Evolutionary conservation across 192 early-diverging fungal species (phyloP).

Genomic region (Phlyctochytrium planicorne): DNA sequence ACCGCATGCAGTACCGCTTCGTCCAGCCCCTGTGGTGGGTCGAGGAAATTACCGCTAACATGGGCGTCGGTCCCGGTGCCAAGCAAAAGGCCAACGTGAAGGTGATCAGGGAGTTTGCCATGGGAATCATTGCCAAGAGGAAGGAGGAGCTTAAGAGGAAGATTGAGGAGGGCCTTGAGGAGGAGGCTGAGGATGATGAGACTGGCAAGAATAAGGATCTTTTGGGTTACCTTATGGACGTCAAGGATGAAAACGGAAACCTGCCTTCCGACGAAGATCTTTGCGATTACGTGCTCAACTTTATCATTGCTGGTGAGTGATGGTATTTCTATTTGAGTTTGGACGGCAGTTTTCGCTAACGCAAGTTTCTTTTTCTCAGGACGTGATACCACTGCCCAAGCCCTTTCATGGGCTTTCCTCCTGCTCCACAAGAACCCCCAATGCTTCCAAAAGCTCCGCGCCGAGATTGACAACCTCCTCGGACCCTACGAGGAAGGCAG

Average conservation of each 20-base stretch:
- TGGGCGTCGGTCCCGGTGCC: background rate
- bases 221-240: slow-evolving; percentile 32
- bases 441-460: slow-evolving; percentile 15
- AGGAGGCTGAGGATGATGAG: background rate
- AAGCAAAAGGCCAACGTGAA: slow-evolving; percentile 17
- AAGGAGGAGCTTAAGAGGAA: too few species aligned
- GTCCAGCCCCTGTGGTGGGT: slow-evolving; percentile 25
- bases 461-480: slow-evolving; percentile 28
- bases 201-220: slow-evolving; percentile 26
- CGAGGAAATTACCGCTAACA: background rate
- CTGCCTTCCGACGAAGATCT: slow-evolving; percentile 27
- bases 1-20: slow-evolving; percentile 15
- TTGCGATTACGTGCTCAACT: slow-evolving; percentile 39
- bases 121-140: slow-evolving; percentile 20
- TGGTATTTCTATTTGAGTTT: background rate
- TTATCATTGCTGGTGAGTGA: slow-evolving; percentile 39
- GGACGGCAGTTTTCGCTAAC: background rate
- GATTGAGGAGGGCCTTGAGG: background rate
- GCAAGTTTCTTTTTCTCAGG: slow-evolving; percentile 5
- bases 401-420: slow-evolving; percentile 54
- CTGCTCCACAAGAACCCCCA: slow-evolving; percentile 41
- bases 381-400: slow-evolving; percentile 60
- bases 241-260: slow-evolving; percentile 25
- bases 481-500: background rate
- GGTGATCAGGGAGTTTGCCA: slow-evolving; percentile 27